Evolutionary conservation across 2,329 filamentous ascomycete species (phyloP).

Genomic region (Fusarium pseudonygamai): DNA sequence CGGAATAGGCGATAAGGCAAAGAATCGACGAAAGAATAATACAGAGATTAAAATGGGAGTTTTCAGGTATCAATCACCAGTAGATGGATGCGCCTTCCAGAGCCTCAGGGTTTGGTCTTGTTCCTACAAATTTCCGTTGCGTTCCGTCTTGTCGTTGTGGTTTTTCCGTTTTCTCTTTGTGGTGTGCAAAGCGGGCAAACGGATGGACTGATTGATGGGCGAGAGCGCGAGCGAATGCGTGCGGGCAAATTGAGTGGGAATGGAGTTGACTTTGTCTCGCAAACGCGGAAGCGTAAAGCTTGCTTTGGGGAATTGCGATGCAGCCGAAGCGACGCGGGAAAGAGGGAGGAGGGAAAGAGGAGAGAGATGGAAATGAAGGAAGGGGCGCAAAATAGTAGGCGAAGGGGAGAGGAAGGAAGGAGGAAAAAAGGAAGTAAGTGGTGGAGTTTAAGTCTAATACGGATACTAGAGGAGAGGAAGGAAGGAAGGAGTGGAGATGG

Average conservation of each 20-base stretch:
- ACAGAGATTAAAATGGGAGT: conserved; percentile 42
- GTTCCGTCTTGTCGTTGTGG: conserved; percentile 27
- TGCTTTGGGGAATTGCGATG: conserved; percentile 5
- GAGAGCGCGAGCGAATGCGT: conserved; percentile 20
- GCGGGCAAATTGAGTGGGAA: conserved; percentile 28
- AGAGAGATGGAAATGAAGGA: conserved; percentile 45
- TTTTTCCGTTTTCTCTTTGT: conserved; percentile 24
- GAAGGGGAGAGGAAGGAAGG: conserved; percentile 38
- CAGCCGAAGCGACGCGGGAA: conserved; percentile 43
- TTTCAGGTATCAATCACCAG: conserved; percentile 43
- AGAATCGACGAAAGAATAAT: conserved; percentile 44
- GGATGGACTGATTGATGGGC: background rate
- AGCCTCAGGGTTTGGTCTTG: conserved; percentile 34
- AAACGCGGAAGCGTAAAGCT: conserved; percentile 32
- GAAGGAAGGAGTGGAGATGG: conserved; percentile 38
- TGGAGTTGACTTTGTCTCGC: conserved; percentile 34
- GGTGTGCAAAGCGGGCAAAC: conserved; percentile 26
- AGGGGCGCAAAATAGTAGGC: conserved; percentile 44
- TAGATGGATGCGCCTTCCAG: conserved; percentile 46
- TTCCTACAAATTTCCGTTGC: conserved; percentile 35
- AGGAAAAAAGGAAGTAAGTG: conserved; percentile 44
- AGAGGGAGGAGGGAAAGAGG: conserved; percentile 40
- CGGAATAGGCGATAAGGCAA: conserved; percentile 38
- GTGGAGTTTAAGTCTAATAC: conserved; percentile 43
- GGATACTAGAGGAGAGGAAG: conserved; percentile 46